Conservation (phyloP, 208 protist species). For the Wallacemonas collosoma region DNA sequence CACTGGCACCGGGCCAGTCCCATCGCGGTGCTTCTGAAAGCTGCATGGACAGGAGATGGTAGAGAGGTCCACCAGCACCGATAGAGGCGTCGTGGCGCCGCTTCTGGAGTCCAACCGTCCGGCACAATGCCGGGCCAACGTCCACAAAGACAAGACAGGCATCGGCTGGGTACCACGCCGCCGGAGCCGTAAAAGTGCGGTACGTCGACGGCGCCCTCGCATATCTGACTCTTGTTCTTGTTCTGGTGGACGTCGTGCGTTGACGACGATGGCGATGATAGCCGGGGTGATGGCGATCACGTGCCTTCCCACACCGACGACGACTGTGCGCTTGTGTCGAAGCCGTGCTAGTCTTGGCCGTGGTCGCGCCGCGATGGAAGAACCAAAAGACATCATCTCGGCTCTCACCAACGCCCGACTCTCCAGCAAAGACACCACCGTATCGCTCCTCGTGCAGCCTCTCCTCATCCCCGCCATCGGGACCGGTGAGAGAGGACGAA, state of each 20-base stretch:
- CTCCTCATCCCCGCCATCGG: too few relatives aligned
- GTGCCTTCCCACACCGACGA: not conserved
- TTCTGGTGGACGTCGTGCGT: not conserved
- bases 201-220: not conserved
- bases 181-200: not conserved
- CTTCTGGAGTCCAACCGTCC: constrained; percentile 31
- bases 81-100: constrained; percentile 32
- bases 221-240: too few relatives aligned
- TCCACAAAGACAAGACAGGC: constrained; percentile 58
- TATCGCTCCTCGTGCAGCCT: too few relatives aligned
- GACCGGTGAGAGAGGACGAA: too few relatives aligned
- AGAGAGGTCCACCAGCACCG: constrained; percentile 39
- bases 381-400: constrained; percentile 2
- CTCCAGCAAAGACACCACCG: not conserved
- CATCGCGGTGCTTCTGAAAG: constrained; percentile 55
- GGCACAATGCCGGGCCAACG: constrained; percentile 47
- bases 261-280: not conserved
- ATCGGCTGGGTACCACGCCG: constrained; percentile 52
- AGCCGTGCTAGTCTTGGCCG: constrained; percentile 1
- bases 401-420: not conserved
- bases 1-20: constrained; percentile 20
- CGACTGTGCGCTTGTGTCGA: not conserved
- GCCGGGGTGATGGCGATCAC: not conserved
- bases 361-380: not conserved
- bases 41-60: constrained; percentile 58